Evolutionary conservation across 108 stramenopile genomes (phyloP), one percentile per base, ranked within the genome.

Genomic region (Skeletonema tropicum): DNA sequence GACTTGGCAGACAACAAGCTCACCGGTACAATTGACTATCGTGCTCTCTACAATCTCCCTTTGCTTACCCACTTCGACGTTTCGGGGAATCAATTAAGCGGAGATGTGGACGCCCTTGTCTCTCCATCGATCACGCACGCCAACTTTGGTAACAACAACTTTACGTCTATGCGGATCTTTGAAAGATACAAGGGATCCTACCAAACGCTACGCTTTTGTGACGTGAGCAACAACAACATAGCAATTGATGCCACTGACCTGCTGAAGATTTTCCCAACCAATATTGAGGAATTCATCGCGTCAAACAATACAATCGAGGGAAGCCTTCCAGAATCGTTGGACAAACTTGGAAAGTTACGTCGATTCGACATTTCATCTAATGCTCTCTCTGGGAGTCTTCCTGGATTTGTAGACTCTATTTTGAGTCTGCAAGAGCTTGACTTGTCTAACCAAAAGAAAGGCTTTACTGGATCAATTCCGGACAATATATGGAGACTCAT

Each of bases 41-140:
- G 85, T 11, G 84, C 75, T 52, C 60, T 86, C 38, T 68, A 88
- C 26, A 59, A 68, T 9, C 74, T 83, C n/a, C 64, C 83, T 17
- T 73, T 68, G 35, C 75, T 94, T 21, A 33, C 23, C 0, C 62
- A 70, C 19, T 52, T 77, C 31, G 76, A 77, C 32, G 3, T 77
- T 2, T 77, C 76, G 3, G 30, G 39, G 5, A 77, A 77, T 48
- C n/a, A 57, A 4, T 61, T 77, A 5, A 15, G 7, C 19, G 76
- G 76, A 38, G 12, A 36, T 12, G 55, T 84, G 77, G 89, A 66
- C 85, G 12, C 89, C 76, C 62, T 89, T 83, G 30, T 92, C 85
- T 61, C 88, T 57, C 31, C 92, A 1, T 66, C 80, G 30, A 11
- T 89, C 6, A 67, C 64, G 11, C 79, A 87, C 10, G 57, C 85